Percentiles rank a stretch among this genome's conserved stretches.
Conservation (phyloP, 108 stramenopile species). For the Aurantiochytrium sp. region DNA sequence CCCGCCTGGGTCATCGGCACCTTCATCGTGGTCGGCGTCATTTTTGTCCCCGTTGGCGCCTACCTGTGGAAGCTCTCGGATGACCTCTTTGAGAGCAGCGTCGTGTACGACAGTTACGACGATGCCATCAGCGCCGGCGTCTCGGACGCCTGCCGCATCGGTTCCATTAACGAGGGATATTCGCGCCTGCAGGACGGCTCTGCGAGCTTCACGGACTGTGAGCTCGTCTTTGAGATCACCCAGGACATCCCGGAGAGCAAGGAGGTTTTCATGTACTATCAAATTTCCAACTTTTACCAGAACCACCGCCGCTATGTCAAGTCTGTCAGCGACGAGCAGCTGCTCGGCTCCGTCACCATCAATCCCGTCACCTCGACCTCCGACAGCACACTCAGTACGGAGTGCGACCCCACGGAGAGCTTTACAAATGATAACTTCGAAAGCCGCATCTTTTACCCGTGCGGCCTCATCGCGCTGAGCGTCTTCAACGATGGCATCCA, state of each 20-base stretch:
- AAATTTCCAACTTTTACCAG: slow-evolving; percentile 93
- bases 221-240: slow-evolving; percentile 22
- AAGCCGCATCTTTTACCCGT: slow-evolving; percentile 68
- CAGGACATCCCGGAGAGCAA: slow-evolving; percentile 63
- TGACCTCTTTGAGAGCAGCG: not conserved
- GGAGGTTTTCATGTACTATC: slow-evolving; percentile 87
- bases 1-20: slow-evolving; percentile 71
- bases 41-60: slow-evolving; percentile 75
- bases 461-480: slow-evolving; percentile 94
- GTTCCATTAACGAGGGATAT: not conserved
- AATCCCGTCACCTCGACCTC: not conserved
- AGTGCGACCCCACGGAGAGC: slow-evolving; percentile 38
- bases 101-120: slow-evolving; percentile 11
- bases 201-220: not conserved
- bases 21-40: slow-evolving; percentile 63
- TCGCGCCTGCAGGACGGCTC: not conserved
- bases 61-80: slow-evolving; percentile 2
- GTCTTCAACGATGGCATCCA: slow-evolving; percentile 86
- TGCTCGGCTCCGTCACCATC: slow-evolving; percentile 23
- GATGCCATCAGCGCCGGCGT: not conserved
- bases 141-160: not conserved
- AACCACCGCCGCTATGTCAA: slow-evolving; percentile 81
- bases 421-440: not conserved
- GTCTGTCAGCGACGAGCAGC: slow-evolving; percentile 50
- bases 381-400: not conserved